These are phyloP conservation scores for Geranium brycei DNA, from an alignment of 345 rosid genomes.

Conservation along the genomic window DNA sequence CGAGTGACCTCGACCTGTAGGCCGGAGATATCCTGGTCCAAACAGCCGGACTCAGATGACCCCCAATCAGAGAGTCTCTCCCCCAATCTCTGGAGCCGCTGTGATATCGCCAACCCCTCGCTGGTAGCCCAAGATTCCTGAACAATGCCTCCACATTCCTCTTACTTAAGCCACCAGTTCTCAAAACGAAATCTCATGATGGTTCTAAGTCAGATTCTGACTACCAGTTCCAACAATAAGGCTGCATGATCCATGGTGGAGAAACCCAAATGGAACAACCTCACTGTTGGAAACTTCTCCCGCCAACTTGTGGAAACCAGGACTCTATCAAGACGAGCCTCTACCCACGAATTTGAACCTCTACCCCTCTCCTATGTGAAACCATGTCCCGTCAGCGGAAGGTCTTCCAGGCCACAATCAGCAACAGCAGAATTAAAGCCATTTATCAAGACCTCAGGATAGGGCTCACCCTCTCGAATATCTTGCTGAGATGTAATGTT, in stretches of 20 bases:
- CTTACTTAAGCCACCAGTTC: background rate
- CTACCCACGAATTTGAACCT: background rate
- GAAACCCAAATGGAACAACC: background rate
- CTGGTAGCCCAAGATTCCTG: background rate
- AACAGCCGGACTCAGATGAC: background rate
- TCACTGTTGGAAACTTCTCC: background rate
- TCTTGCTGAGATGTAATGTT: background rate
- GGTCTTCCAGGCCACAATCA: background rate
- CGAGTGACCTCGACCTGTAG: background rate
- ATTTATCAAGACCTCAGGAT: background rate
- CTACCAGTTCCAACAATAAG: background rate
- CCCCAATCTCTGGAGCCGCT: background rate
- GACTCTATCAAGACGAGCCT: background rate
- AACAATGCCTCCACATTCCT: background rate
- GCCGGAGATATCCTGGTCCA: background rate
- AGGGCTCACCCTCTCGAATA: background rate
- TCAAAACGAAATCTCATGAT: background rate
- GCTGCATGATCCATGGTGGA: background rate
- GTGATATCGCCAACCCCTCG: background rate
- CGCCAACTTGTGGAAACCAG: background rate
- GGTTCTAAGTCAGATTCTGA: background rate
- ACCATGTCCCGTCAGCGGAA: background rate
- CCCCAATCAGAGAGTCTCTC: background rate
- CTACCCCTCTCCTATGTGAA: background rate
- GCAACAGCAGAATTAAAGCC: background rate